Conservation (phyloP, 2,329 filamentous ascomycete genomes). For the Aspergillus costaricaensis region DNA sequence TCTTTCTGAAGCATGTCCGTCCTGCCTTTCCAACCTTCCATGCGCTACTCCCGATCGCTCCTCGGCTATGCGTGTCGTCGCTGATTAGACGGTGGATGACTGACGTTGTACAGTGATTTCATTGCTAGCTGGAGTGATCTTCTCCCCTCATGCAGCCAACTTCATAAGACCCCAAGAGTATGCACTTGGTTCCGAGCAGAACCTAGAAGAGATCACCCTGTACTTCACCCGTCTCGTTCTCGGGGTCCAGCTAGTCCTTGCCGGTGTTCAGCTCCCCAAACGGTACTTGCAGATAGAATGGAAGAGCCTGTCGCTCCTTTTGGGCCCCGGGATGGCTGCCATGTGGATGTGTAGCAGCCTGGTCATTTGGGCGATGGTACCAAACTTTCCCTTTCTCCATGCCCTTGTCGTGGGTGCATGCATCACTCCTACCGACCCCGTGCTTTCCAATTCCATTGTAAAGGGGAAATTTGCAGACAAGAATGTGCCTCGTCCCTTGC, state of each 20-base stretch:
- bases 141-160: constrained; percentile 76
- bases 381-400: constrained; percentile 71
- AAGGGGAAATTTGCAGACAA: constrained; percentile 93
- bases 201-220: constrained; percentile 72
- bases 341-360: constrained; percentile 88
- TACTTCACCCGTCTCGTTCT: constrained; percentile 86
- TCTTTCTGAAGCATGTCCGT: constrained; percentile 82
- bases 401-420: constrained; percentile 80
- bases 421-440: constrained; percentile 88
- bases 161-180: constrained; percentile 76
- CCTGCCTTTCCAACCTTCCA: background rate
- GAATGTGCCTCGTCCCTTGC: constrained; percentile 78
- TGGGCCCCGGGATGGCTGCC: constrained; percentile 78
- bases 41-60: no score
- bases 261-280: constrained; percentile 82
- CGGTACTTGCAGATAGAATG: constrained; percentile 79
- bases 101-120: constrained; percentile 68
- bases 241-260: constrained; percentile 85
- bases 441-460: constrained; percentile 84
- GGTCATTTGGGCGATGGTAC: constrained; percentile 74
- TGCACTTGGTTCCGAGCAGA: constrained; percentile 58
- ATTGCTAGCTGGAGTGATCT: constrained; percentile 72
- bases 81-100: constrained; percentile 6
- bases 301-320: constrained; percentile 70
- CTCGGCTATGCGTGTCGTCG: no score